Conservation (phyloP, 2,329 filamentous ascomycete species). For the Domatiomyces catenatus region DNA sequence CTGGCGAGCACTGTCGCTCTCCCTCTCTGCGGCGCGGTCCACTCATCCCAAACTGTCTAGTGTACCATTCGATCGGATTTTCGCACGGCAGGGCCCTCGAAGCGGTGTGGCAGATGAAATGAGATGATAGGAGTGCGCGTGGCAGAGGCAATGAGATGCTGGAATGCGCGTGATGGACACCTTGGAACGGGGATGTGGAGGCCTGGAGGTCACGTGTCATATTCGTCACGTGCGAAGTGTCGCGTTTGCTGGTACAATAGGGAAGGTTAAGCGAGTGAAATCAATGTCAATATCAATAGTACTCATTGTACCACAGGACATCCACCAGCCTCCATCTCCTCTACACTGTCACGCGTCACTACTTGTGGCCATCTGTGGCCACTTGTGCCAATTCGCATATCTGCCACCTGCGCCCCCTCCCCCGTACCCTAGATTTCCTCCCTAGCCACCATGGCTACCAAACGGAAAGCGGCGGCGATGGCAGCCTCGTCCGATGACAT, state of each 20-base stretch:
- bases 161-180: too few species aligned
- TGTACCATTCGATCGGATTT: not conserved
- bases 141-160: not conserved
- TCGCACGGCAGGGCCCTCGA: not conserved
- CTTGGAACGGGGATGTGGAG: too few species aligned
- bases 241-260: too few species aligned
- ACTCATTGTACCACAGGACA: too few species aligned
- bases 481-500: slow-evolving; percentile 39
- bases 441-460: slow-evolving; percentile 63
- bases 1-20: slow-evolving; percentile 63
- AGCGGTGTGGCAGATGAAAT: not conserved
- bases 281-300: too few species aligned
- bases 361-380: not conserved
- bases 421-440: slow-evolving; percentile 2
- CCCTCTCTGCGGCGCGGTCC: slow-evolving; percentile 24
- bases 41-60: slow-evolving; percentile 20
- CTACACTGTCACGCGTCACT: not conserved
- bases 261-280: too few species aligned
- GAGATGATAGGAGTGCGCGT: not conserved
- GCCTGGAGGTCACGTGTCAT: not conserved
- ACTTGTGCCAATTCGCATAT: slow-evolving; percentile 25
- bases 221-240: too few species aligned
- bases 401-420: slow-evolving; percentile 39
- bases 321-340: not conserved
- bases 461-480: slow-evolving; percentile 73